These are phyloP conservation scores for Conoideocrella luteorostrata DNA, from an alignment of 2,329 filamentous ascomycete genomes.

Conservation along the genomic window DNA sequence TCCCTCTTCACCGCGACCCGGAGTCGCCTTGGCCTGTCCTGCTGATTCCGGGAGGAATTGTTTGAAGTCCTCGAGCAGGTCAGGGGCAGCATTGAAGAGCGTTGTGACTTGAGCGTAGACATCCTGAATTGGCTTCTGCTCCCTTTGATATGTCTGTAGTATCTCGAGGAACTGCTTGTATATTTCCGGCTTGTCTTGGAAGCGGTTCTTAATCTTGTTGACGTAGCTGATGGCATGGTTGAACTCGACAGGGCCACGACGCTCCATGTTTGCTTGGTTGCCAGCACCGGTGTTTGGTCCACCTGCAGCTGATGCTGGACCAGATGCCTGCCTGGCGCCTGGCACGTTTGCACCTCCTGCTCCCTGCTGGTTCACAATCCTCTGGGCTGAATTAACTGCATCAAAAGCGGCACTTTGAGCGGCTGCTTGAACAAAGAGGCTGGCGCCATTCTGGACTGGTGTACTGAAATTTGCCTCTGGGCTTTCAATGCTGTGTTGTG, in stretches of 20 bases:
- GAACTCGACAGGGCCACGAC: slow-evolving; percentile 92
- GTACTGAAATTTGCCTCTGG: slow-evolving; percentile 57
- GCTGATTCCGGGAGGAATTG: slow-evolving; percentile 92
- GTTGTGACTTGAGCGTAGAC: slow-evolving; percentile 96
- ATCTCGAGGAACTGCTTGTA: slow-evolving; percentile 99
- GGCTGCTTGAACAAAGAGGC: slow-evolving; percentile 38
- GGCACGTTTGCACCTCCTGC: slow-evolving; percentile 40
- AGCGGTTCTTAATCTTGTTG: slow-evolving; percentile 99
- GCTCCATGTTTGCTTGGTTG: slow-evolving; percentile 63
- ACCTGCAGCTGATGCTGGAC: slow-evolving; percentile 49
- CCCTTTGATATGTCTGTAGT: slow-evolving; percentile 92
- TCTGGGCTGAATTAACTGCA: slow-evolving; percentile 22
- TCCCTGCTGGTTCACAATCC: slow-evolving; percentile 22
- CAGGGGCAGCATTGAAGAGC: slow-evolving; percentile 86
- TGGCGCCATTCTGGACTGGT: slow-evolving; percentile 44
- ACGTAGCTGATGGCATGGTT: slow-evolving; percentile 99
- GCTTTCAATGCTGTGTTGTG: slow-evolving; percentile 55
- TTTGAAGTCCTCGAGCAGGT: slow-evolving; percentile 96
- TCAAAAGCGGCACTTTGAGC: slow-evolving; percentile 31
- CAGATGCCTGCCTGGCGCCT: slow-evolving; percentile 50
- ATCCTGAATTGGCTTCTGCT: slow-evolving; percentile 97
- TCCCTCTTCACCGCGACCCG: slow-evolving; percentile 51
- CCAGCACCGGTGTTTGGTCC: slow-evolving; percentile 55
- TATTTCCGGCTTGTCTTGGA: slow-evolving; percentile 92
- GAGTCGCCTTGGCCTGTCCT: slow-evolving; percentile 45